phyloP scores from a whole-genome alignment of 2,329 filamentous ascomycete genomes.

The Colletotrichum sp. region DNA sequence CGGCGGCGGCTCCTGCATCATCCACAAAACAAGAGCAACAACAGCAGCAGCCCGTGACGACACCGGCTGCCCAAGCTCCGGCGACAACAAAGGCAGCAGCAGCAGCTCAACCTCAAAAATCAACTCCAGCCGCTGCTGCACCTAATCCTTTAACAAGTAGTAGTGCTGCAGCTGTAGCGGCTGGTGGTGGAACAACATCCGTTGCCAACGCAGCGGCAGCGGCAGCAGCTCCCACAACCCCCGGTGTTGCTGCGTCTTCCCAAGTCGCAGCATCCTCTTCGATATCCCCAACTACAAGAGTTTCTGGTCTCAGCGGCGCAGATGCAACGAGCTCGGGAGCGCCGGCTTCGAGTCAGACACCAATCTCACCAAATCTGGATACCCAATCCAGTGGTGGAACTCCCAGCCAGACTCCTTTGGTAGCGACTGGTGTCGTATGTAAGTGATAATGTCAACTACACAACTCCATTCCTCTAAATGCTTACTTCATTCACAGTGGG shows the following conservation, averaged over 20 bases:
- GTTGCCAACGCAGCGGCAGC: neutral
- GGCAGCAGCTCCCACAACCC: neutral
- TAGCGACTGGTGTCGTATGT: slow-evolving; percentile 9
- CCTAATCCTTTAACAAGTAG: neutral
- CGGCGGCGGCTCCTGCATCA: neutral
- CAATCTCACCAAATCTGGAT: neutral
- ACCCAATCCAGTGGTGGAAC: neutral
- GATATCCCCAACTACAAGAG: neutral
- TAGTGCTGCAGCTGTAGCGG: neutral
- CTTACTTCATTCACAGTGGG: neutral
- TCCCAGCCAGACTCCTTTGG: neutral
- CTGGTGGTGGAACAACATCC: neutral
- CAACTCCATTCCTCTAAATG: fast-evolving
- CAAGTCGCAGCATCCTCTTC: neutral
- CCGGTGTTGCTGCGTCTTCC: neutral
- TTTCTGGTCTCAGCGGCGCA: neutral
- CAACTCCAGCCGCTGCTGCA: neutral
- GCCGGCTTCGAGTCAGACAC: neutral
- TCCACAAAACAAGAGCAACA: neutral
- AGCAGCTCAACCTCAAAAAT: neutral
- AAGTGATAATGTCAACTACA: neutral
- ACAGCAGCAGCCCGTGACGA: neutral
- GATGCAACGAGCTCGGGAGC: neutral
- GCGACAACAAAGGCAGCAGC: neutral
- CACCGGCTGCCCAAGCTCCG: neutral